These are phyloP conservation scores for Aquilaria yunnanensis DNA, from an alignment of 345 rosid species.

Conservation along the genomic window DNA sequence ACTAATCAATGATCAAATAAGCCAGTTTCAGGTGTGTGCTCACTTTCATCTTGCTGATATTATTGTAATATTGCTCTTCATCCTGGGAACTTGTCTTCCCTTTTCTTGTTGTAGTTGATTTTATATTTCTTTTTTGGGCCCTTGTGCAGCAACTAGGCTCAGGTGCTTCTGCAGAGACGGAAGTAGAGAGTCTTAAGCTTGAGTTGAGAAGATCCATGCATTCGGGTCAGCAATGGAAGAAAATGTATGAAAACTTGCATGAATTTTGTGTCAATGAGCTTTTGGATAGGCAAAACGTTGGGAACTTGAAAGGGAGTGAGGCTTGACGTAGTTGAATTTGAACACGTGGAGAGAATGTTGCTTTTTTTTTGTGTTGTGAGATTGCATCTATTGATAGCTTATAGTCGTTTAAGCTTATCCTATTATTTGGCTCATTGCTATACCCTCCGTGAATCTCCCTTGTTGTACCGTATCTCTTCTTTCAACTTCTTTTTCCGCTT, in stretches of 20 bases:
- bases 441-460: no score
- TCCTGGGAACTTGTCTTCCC: neutral
- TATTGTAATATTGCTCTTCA: neutral
- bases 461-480: no score
- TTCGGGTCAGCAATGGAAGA: conserved; percentile 58
- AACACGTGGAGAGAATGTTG: no score
- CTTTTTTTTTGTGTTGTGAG: no score
- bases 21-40: conserved; percentile 59
- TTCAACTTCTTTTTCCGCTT: no score
- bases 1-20: conserved; percentile 47
- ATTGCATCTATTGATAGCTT: no score
- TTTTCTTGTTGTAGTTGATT: neutral
- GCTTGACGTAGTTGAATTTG: neutral
- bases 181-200: conserved; percentile 53
- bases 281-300: conserved; percentile 31
- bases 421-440: no score
- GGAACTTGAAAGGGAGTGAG: neutral
- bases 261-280: conserved; percentile 46
- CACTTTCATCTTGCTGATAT: neutral
- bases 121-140: neutral
- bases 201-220: conserved; percentile 30
- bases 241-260: conserved; percentile 51
- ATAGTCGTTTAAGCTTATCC: no score
- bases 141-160: conserved; percentile 46
- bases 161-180: conserved; percentile 60